These are phyloP conservation scores for Dissophora globulifera DNA, from an alignment of 192 early-diverging fungal species.

Conservation along the genomic window DNA sequence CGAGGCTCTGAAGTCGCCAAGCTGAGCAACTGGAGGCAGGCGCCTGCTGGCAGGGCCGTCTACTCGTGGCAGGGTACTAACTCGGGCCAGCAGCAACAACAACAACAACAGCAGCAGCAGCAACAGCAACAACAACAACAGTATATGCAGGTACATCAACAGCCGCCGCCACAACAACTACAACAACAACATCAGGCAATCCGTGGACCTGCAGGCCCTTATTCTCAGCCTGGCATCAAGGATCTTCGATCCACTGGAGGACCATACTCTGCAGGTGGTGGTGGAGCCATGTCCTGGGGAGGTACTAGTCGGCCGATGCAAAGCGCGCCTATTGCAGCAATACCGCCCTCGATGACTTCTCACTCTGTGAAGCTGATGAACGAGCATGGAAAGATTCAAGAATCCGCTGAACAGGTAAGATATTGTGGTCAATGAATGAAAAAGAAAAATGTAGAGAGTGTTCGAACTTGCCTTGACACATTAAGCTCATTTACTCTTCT, in stretches of 20 bases:
- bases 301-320: constrained; percentile 23
- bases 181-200: constrained; percentile 14
- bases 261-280: constrained; percentile 30
- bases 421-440: too few relatives aligned
- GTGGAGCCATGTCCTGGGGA: constrained; percentile 14
- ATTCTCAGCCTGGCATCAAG: constrained; percentile 37
- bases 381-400: constrained; percentile 29
- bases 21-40: constrained; percentile 23
- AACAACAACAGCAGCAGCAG: constrained; percentile 19
- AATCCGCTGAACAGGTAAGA: constrained; percentile 44
- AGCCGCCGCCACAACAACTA: constrained; percentile 4
- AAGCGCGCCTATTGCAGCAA: constrained; percentile 8
- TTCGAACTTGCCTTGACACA: too few relatives aligned
- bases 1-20: constrained; percentile 10
- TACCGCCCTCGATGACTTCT: constrained; percentile 27
- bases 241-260: constrained; percentile 19
- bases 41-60: constrained; percentile 38
- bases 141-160: too few relatives aligned
- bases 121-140: constrained; percentile 26
- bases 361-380: constrained; percentile 41
- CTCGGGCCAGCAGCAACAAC: constrained; percentile 35
- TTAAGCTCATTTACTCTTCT: too few relatives aligned
- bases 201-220: constrained; percentile 27
- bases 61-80: constrained; percentile 48
- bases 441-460: too few relatives aligned